Evolutionary conservation across 148 eudicot species (phyloP).

Genomic region (Polygonum maritimum): DNA sequence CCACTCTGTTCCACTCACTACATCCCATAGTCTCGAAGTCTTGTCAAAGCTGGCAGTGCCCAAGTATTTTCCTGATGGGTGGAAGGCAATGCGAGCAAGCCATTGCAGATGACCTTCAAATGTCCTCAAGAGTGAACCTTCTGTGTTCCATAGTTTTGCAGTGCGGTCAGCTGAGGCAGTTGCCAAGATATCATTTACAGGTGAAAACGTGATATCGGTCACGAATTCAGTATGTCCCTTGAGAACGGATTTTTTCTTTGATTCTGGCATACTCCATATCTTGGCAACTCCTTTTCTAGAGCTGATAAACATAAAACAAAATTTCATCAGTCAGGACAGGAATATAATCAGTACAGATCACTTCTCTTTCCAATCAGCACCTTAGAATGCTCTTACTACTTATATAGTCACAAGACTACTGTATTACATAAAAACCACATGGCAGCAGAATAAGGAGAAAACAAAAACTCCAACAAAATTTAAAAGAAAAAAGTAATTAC

Average conservation of each 20-base stretch:
- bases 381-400: background rate
- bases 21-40: constrained; percentile 96
- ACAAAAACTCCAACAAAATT: background rate
- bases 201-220: constrained; percentile 83
- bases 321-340: background rate
- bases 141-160: constrained; percentile 65
- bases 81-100: constrained; percentile 80
- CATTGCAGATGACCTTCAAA: constrained; percentile 91
- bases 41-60: constrained; percentile 95
- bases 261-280: constrained; percentile 87
- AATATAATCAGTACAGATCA: background rate
- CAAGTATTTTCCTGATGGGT: constrained; percentile 87
- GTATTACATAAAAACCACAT: background rate
- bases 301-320: constrained; percentile 24
- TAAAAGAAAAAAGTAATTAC: background rate
- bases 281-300: constrained; percentile 79
- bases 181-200: constrained; percentile 48
- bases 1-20: constrained; percentile 70
- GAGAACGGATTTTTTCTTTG: constrained; percentile 45
- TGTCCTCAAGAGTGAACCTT: constrained; percentile 49
- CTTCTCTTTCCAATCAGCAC: background rate
- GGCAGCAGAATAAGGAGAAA: background rate
- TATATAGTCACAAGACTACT: background rate
- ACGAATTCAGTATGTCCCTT: constrained; percentile 88
- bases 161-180: constrained; percentile 93